Evolutionary conservation across 2,329 filamentous ascomycete species (phyloP), one percentile per base, ranked within the genome.

Genomic region (Eurotiales sp.): DNA sequence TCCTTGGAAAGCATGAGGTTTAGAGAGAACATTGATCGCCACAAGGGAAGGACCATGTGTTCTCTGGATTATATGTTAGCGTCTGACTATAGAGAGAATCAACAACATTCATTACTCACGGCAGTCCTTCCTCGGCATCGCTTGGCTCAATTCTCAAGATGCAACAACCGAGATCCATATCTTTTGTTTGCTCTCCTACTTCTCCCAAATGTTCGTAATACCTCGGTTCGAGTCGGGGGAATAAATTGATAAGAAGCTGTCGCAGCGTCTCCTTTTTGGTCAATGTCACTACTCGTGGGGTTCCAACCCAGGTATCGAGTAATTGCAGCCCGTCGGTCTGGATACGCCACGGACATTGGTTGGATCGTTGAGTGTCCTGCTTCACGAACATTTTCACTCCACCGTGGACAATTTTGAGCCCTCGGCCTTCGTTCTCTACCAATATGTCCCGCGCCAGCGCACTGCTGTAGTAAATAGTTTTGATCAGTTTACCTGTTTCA

Each of bases 381-480:
- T 95, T 96, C 77, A 97, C 93, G 68, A 95, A 99, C 90, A 97
- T 97, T 74, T 95, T 95, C 29, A 99, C 91, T 57, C 93, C 93
- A 46, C 87, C 92, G 71, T 99, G 93, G 45, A 99, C 88, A 66
- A 99, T 96, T 68, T 93, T 95, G 71, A 97, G 86, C 41, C 90
- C 90, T 23, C 87, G 85, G 39, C 90, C 88, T 70, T 96, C 90
- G 67, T 99, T 99, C 64, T 86, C 81, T 3, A 79, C 82, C 3
- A 99, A 79, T 49, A 99, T 93, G 58, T 92, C 87, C 27, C 90
- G 87, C 19, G 90, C 86, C 11, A 97, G 79, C 4, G 83, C 81
- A 30, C 87, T 91, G 10, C 90, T 95, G 77, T 97, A 99, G 79
- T 99, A 99, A 61, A 99, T 92, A 23, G 91, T 93, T 76, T 96